Base-by-base conservation (phyloP, 2,329 filamentous ascomycete species). In the Venturia effusa region DNA sequence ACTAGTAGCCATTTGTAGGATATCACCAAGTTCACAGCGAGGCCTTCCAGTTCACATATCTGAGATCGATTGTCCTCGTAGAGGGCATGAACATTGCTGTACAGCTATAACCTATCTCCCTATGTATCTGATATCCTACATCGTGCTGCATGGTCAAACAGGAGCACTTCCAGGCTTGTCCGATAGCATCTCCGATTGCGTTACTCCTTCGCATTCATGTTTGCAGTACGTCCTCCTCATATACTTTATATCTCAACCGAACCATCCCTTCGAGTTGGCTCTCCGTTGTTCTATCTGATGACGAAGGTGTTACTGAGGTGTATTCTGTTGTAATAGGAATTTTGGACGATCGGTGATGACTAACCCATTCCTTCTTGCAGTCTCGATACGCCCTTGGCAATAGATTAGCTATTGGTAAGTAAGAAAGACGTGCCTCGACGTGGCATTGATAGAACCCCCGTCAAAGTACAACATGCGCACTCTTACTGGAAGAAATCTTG, bases 331-430 rank as follows among this genome's bases (percentile, higher is more conserved):
- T 48, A 34, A 34, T 15, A 34, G 27, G 27, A 55, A 13, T 6
- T 27, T 55, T 15, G 51, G 24, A 34, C n/a, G 30, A 22, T 7
- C 5, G 22, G 22, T 45, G 43, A 27, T 24, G 22, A 77, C 84
- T 70, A 81, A 96, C 92, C 92, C 92, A 97, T 79, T 87, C 83
- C 78, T 96, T 92, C 76, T 97, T 97, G 77, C 93, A 97, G 67
- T 95, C 91, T 65, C 92, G 85, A 75, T 97, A 97, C 61, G 92
- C 92, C 77, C 92, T 96, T 68, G 64, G 11, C 63, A 59, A n/a
- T 10, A n/a, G 27, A n/a, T 60, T 40, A 60, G 59, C 59, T 24
- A 19, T 37, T 41, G 40, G 24, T 27, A 11, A 24, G 22, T n/a
- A n/a, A n/a, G 5, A 22, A n/a, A 45, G 43, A 45, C 43, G 22